Percentiles rank a stretch among this genome's conserved stretches.
These are phyloP conservation scores for Tetrapyrgos nigripes DNA, from an alignment of 1,284 basidiomycete genomes.

Conservation along the genomic window DNA sequence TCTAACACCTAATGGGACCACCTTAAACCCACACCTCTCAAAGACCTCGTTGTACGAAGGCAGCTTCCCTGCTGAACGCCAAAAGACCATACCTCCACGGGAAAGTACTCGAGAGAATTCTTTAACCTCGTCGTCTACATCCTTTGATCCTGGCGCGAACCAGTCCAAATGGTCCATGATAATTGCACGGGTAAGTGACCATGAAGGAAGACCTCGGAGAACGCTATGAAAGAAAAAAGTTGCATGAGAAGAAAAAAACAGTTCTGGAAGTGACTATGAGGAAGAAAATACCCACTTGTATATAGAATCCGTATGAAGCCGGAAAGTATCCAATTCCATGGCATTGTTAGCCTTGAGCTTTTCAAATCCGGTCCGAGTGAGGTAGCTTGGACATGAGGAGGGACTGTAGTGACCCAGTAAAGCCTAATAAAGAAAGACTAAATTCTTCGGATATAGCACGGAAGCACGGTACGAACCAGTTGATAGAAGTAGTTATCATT, in stretches of 20 bases:
- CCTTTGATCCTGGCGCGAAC: constrained; percentile 68
- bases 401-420: constrained; percentile 71
- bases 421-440: constrained; percentile 39
- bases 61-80: constrained; percentile 72
- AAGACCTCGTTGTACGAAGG: constrained; percentile 78
- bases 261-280: neutral
- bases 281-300: constrained; percentile 66
- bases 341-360: constrained; percentile 54
- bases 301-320: constrained; percentile 82
- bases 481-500: constrained; percentile 76
- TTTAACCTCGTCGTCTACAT: constrained; percentile 67
- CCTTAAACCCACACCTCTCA: constrained; percentile 32
- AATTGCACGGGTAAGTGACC: constrained; percentile 68
- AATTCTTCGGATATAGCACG: neutral
- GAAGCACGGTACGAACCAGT: constrained; percentile 44
- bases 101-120: constrained; percentile 70
- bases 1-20: constrained; percentile 33
- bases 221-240: constrained; percentile 47
- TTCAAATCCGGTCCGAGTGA: constrained; percentile 73
- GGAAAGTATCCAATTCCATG: constrained; percentile 65
- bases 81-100: constrained; percentile 70
- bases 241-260: constrained; percentile 12
- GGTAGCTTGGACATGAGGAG: constrained; percentile 76
- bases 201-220: constrained; percentile 58
- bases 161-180: constrained; percentile 87